Percentiles rank a stretch among this genome's conserved stretches.
Evolutionary conservation across 306 rosid species (phyloP).

Genomic region (Pueraria montana): DNA sequence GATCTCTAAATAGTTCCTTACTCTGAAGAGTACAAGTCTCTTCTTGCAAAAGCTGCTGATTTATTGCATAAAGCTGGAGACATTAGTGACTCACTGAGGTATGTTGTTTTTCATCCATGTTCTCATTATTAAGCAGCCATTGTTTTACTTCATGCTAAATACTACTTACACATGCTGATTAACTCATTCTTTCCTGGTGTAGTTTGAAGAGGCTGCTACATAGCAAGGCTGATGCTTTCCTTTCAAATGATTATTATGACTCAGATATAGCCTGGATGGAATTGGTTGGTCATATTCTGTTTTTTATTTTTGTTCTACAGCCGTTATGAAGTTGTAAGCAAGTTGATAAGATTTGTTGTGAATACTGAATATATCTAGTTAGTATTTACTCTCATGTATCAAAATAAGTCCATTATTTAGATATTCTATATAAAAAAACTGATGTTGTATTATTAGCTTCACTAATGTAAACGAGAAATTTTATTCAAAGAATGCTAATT

Average conservation of each 20-base stretch:
- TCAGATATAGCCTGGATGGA: slow-evolving; percentile 96
- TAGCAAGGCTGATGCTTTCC: slow-evolving; percentile 91
- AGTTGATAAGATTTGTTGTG: not conserved
- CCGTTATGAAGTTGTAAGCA: not conserved
- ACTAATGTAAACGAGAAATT: not conserved
- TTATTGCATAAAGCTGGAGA: slow-evolving; percentile 90
- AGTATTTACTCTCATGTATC: not conserved
- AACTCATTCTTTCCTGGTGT: slow-evolving; percentile 47
- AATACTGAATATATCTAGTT: slow-evolving; percentile 17
- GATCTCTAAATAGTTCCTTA: slow-evolving; percentile 77
- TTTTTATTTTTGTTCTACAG: slow-evolving; percentile 28
- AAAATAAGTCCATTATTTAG: not conserved
- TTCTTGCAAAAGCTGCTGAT: slow-evolving; percentile 78
- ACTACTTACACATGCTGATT: slow-evolving; percentile 29
- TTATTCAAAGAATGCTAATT: slow-evolving; percentile 10
- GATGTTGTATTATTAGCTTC: not conserved
- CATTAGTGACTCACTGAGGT: slow-evolving; percentile 73
- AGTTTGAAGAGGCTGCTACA: slow-evolving; percentile 93
- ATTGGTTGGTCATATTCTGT: slow-evolving; percentile 74
- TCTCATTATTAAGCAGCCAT: slow-evolving; percentile 18
- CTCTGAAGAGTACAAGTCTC: slow-evolving; percentile 78
- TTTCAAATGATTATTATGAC: slow-evolving; percentile 89
- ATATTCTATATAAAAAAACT: not conserved
- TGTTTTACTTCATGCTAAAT: slow-evolving; percentile 35
- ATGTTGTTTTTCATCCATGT: slow-evolving; percentile 39